Evolutionary conservation across 2,329 filamentous ascomycete species (phyloP).

Genomic region (Pyricularia grisea): DNA sequence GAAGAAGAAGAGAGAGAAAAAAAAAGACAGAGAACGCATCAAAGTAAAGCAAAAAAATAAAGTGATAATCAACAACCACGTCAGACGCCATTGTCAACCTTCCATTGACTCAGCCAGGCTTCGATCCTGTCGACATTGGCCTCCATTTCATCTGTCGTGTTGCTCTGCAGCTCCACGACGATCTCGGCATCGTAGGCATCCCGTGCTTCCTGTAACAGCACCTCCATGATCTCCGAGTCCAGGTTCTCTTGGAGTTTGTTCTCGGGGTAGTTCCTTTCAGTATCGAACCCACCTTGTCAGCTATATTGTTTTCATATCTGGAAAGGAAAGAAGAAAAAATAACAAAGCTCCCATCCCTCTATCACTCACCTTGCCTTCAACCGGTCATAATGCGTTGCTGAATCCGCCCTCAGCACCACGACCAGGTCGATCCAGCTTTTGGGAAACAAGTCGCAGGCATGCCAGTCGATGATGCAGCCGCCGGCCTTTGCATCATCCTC

Average conservation of each 20-base stretch:
- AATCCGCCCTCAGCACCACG: constrained; percentile 78
- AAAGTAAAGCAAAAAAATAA: too few species aligned
- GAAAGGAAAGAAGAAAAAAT: neutral
- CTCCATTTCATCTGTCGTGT: constrained; percentile 77
- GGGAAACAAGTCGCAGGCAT: constrained; percentile 92
- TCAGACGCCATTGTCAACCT: constrained; percentile 42
- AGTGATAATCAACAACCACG: neutral
- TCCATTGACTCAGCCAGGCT: constrained; percentile 77
- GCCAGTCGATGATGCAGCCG: constrained; percentile 93
- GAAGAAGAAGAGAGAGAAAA: too few species aligned
- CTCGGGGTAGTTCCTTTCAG: constrained; percentile 64
- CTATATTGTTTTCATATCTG: neutral
- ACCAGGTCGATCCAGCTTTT: constrained; percentile 92
- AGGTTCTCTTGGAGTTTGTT: constrained; percentile 91
- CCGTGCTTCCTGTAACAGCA: constrained; percentile 79
- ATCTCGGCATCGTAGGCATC: constrained; percentile 82
- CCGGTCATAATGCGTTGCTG: constrained; percentile 74
- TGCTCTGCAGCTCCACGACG: constrained; percentile 80
- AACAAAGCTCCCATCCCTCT: neutral
- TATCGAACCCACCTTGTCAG: neutral
- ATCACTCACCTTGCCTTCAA: constrained; percentile 56
- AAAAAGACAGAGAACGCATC: too few species aligned
- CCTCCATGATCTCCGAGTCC: constrained; percentile 96
- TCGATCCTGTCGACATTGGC: constrained; percentile 77
- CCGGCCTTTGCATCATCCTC: constrained; percentile 72